These are phyloP conservation scores for Grosmannia serpens DNA, from an alignment of 2,329 filamentous ascomycete species.

Conservation along the genomic window DNA sequence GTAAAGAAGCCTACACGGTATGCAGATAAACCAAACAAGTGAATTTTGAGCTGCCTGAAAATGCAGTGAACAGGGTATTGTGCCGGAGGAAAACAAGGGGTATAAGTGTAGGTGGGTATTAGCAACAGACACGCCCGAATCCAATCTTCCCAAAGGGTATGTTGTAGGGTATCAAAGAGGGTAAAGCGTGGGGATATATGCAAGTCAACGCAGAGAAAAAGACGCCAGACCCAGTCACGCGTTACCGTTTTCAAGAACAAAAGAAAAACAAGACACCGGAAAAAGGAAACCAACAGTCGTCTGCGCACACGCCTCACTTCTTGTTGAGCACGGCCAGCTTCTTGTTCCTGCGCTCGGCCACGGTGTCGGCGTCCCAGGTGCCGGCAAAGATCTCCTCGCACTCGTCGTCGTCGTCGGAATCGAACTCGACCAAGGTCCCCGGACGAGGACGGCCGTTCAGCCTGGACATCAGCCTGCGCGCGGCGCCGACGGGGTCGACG, in stretches of 20 bases:
- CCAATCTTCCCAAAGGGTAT: not conserved
- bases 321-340: slow-evolving; percentile 17
- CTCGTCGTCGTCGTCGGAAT: slow-evolving; percentile 55
- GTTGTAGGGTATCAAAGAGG: not conserved
- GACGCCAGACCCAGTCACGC: not conserved
- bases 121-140: not conserved
- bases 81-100: not conserved
- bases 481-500: not conserved
- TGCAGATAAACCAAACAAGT: too few species aligned
- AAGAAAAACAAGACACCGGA: slow-evolving; percentile 2
- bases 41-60: not conserved
- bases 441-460: slow-evolving; percentile 19
- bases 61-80: not conserved
- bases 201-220: not conserved
- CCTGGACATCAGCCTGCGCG: slow-evolving; percentile 19
- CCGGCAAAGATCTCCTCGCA: slow-evolving; percentile 55
- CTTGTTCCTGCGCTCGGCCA: slow-evolving; percentile 32
- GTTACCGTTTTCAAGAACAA: not conserved
- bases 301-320: not conserved
- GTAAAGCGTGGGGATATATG: not conserved
- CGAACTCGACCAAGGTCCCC: slow-evolving; percentile 32
- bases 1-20: too few species aligned
- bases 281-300: not conserved
- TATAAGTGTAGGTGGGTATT: not conserved
- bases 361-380: slow-evolving; percentile 44